A percentile compares a stretch with the other conserved stretches of the same genome.
Evolutionary conservation across 305 asterid species (phyloP).

Genomic region (Solanum hybrid): DNA sequence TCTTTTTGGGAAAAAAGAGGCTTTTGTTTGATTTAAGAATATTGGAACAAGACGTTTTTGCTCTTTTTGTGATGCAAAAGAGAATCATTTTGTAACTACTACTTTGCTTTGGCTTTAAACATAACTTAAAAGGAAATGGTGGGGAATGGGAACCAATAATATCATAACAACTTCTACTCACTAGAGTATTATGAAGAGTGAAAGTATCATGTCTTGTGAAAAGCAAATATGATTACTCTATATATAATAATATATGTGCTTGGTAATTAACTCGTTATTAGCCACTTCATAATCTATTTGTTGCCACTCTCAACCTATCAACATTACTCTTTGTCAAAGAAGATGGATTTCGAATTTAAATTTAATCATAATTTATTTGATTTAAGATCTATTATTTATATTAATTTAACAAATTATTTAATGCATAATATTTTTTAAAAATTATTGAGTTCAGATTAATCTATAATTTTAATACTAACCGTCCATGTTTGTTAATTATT

Average conservation of each 20-base stretch:
- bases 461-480: neutral
- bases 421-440: too few relatives aligned
- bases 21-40: neutral
- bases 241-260: neutral
- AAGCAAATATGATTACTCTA: neutral
- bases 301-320: neutral
- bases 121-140: neutral
- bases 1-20: neutral
- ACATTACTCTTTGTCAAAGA: neutral
- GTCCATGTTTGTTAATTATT: neutral
- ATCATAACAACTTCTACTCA: neutral
- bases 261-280: neutral
- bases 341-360: neutral
- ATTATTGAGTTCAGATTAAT: neutral
- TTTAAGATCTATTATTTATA: too few relatives aligned
- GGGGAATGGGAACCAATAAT: neutral
- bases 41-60: neutral
- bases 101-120: neutral
- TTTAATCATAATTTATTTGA: neutral
- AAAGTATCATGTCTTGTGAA: neutral
- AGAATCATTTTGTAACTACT: neutral
- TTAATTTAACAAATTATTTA: neutral
- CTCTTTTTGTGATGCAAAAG: neutral
- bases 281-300: neutral
- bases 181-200: neutral